phyloP scores from a whole-genome alignment of 2,329 filamentous ascomycete genomes.

The Colletotrichum shisoi region DNA sequence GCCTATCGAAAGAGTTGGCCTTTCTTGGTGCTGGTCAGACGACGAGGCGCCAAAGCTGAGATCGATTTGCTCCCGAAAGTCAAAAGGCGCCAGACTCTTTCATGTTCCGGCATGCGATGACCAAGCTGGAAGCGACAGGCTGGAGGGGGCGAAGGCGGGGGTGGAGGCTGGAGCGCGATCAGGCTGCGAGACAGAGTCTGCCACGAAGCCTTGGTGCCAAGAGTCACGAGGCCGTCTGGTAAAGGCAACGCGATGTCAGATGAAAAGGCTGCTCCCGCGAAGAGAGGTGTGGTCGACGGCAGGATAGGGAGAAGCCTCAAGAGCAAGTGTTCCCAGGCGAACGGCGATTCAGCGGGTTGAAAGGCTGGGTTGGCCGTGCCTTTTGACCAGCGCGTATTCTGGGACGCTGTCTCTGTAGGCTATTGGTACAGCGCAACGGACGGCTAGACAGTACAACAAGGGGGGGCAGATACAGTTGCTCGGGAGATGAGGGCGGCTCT shows the following conservation, averaged over 20 bases:
- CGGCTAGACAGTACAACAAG: constrained; percentile 12
- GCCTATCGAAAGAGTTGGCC: constrained; percentile 1
- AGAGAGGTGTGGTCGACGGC: constrained; percentile 9
- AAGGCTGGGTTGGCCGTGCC: constrained; percentile 27
- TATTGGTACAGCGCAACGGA: constrained; percentile 10
- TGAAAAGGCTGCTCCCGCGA: constrained; percentile 10
- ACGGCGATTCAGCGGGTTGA: constrained; percentile 17
- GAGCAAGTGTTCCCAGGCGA: constrained; percentile 15
- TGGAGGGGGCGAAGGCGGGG: background rate
- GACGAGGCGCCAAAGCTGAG: constrained; percentile 17
- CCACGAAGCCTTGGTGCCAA: background rate
- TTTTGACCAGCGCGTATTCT: constrained; percentile 37
- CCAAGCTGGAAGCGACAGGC: constrained; percentile 8
- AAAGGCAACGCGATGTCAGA: constrained; percentile 2
- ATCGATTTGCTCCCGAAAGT: constrained; percentile 13
- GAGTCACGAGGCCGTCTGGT: background rate
- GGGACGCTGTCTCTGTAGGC: constrained; percentile 9
- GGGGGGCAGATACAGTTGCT: constrained; percentile 1
- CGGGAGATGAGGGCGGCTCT: background rate
- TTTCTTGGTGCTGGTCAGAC: constrained; percentile 8
- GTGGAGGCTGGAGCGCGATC: background rate
- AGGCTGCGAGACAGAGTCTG: background rate
- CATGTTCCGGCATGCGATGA: constrained; percentile 27
- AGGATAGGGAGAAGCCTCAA: constrained; percentile 25
- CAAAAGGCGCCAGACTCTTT: constrained; percentile 16